Base-by-base conservation (phyloP, 768 basidiomycete genomes). In the Rhizopogon roseolus region DNA sequence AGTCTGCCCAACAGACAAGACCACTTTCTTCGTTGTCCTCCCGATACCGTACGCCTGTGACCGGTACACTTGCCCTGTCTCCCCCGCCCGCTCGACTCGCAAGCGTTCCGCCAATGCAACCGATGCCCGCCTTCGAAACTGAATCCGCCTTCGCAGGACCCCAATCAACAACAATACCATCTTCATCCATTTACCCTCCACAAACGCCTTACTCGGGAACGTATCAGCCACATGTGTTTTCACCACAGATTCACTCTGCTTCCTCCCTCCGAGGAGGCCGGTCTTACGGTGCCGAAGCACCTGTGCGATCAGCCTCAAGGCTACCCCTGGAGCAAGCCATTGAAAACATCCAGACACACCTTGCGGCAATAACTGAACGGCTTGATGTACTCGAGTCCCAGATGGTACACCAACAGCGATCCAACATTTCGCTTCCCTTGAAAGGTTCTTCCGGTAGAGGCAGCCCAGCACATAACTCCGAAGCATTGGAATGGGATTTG, bases 291-390 rank as follows among this genome's bases (percentile, higher is more conserved):
- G 32, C 52, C 29, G 65, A 74, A 27, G 34, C 38, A 10, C 68
- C 75, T 32, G 57, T 65, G 9, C 71, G 78, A 42, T 77, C 82
- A 3, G 70, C 74, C 22, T 81, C 84, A 7, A 70, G 75, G 3
- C 32, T 60, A 19, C 55, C 67, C 41, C 73, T 95, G 50, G 92
- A 93, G 66, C 80, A 80, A 43, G 88, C 88, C 0, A 73, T 94
- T 17, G 89, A 93, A 67, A 84, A 79, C 57, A 78, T 93, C 49
- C 92, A 95, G 66, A 81, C 84, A 0, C 88, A 92, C 57, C 71
- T 94, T 17, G 90, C 90, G 0, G 90, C 90, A 6, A 77, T 94
- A 41, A 83, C 80, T 7, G 91, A 93, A 66, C 84, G 93, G 28
- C 70, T 94, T n/a, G 92, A 93, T 61, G 75, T 77, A 13, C 70